These are phyloP conservation scores for Candida caryicola DNA, from an alignment of 805 yeast genomes.

Conservation along the genomic window DNA sequence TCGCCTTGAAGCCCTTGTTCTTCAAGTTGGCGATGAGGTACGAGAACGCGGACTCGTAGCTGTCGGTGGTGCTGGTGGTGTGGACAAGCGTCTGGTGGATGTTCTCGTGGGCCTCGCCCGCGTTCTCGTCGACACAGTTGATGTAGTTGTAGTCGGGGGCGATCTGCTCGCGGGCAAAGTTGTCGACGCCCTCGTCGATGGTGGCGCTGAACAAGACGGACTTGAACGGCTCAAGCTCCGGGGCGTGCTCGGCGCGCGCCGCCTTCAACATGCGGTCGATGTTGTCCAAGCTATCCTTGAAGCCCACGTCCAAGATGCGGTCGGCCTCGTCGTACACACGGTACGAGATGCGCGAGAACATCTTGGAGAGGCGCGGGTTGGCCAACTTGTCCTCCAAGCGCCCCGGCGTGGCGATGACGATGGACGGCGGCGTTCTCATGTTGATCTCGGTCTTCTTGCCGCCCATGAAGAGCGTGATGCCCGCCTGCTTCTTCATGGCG, in stretches of 20 bases:
- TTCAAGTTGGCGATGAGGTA: slow-evolving; percentile 43
- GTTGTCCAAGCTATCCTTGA: slow-evolving; percentile 59
- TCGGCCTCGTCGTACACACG: slow-evolving; percentile 91
- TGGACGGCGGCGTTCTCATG: slow-evolving; percentile 44
- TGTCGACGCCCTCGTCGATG: slow-evolving; percentile 62
- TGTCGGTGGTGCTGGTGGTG: slow-evolving; percentile 54
- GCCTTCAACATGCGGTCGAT: slow-evolving; percentile 51
- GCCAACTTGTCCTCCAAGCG: slow-evolving; percentile 63
- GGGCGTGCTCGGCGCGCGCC: slow-evolving; percentile 21
- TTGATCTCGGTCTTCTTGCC: slow-evolving; percentile 46
- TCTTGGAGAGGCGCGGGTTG: slow-evolving; percentile 41
- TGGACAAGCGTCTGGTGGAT: slow-evolving; percentile 65
- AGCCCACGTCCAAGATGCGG: slow-evolving; percentile 77
- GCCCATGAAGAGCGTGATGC: slow-evolving; percentile 55
- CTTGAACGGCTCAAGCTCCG: slow-evolving; percentile 42
- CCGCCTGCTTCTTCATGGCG: slow-evolving; percentile 13
- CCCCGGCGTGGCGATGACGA: slow-evolving; percentile 89
- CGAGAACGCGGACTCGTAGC: slow-evolving; percentile 55
- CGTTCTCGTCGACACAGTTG: slow-evolving; percentile 72
- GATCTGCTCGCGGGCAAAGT: slow-evolving; percentile 59
- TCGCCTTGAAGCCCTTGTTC: slow-evolving; percentile 62
- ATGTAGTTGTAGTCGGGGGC: slow-evolving; percentile 54
- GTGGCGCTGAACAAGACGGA: slow-evolving; percentile 88
- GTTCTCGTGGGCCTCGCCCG: slow-evolving; percentile 72
- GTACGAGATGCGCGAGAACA: slow-evolving; percentile 55